Conservation (phyloP, 2,329 filamentous ascomycete species). For the Dichotomopilus funicola region DNA sequence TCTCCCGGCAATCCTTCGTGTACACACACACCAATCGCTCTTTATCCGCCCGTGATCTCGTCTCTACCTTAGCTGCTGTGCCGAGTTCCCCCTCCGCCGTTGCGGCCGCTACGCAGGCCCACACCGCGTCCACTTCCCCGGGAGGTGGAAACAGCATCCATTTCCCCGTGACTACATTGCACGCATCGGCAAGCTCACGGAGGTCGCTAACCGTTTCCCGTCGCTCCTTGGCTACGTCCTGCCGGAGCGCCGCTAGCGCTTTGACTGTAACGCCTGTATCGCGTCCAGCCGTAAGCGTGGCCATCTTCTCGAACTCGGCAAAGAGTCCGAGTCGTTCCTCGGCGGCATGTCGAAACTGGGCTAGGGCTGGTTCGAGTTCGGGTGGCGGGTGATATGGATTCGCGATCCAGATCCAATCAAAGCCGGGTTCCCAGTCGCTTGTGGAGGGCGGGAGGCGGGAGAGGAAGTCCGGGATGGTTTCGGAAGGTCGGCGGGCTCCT, state of each 20-base stretch:
- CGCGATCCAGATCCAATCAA: slow-evolving; percentile 68
- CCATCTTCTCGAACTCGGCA: slow-evolving; percentile 37
- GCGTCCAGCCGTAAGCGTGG: slow-evolving; percentile 28
- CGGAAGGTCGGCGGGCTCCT: slow-evolving; percentile 49
- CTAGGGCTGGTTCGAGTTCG: slow-evolving; percentile 31
- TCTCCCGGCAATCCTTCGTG: slow-evolving; percentile 66
- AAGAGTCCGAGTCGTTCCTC: slow-evolving; percentile 43
- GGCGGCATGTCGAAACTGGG: slow-evolving; percentile 47
- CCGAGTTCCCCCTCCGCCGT: slow-evolving; percentile 66
- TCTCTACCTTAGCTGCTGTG: slow-evolving; percentile 65
- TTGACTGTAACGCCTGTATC: slow-evolving; percentile 32
- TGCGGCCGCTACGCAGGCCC: slow-evolving; percentile 60
- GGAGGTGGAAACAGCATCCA: slow-evolving; percentile 67
- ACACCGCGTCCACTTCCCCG: slow-evolving; percentile 52
- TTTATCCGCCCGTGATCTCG: slow-evolving; percentile 40
- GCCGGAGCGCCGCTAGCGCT: slow-evolving; percentile 33
- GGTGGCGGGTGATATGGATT: slow-evolving; percentile 48
- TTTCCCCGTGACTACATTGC: slow-evolving; percentile 60
- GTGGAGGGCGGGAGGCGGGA: slow-evolving; percentile 60
- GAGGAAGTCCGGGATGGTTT: slow-evolving; percentile 47
- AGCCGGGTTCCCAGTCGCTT: slow-evolving; percentile 39
- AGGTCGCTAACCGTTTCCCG: slow-evolving; percentile 48
- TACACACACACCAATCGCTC: slow-evolving; percentile 68
- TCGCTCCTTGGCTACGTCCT: slow-evolving; percentile 45
- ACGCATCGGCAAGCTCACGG: slow-evolving; percentile 51